A percentile compares a stretch with the other conserved stretches of the same genome.
Conservation (phyloP, 805 yeast species). For the Cyberlindnera euphorbiae region DNA sequence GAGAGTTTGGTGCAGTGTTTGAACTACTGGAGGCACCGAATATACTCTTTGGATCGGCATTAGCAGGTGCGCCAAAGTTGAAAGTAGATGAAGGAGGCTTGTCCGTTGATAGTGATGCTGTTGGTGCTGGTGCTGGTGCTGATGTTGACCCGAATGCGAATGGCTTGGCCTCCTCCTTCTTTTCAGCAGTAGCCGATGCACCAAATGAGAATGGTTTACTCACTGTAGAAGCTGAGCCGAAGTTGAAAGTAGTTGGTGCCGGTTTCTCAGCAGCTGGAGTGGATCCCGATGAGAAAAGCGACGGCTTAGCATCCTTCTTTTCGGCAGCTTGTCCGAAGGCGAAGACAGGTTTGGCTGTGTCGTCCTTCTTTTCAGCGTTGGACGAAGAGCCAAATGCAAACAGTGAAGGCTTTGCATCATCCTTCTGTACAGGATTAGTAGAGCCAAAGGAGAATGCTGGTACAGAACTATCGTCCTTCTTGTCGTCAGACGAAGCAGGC, state of each 20-base stretch:
- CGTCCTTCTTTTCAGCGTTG: constrained; percentile 5
- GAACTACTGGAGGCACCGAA: constrained; percentile 1
- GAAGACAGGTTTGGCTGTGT: constrained; percentile 6
- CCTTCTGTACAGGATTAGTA: background rate
- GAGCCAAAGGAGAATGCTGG: constrained; percentile 1
- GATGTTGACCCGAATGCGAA: constrained; percentile 9
- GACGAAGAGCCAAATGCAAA: constrained; percentile 1
- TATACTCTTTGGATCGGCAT: background rate
- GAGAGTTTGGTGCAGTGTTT: no score
- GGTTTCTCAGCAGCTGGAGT: background rate
- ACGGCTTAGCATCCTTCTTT: constrained; percentile 7
- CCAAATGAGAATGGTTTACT: constrained; percentile 22
- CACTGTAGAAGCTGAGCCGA: constrained; percentile 5
- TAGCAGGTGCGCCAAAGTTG: constrained; percentile 9
- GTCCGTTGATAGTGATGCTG: no score
- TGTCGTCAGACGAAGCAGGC: background rate
- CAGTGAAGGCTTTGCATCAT: background rate
- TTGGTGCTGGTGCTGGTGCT: constrained; percentile 4
- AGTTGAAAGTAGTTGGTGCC: background rate
- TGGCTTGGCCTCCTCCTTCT: constrained; percentile 15
- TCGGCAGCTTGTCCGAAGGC: constrained; percentile 3
- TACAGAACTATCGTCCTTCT: background rate
- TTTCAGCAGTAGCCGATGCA: constrained; percentile 8
- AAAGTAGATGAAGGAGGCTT: constrained; percentile 2
- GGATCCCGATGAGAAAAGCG: constrained; percentile 23